Evolutionary conservation across 371 early-diverging fungal genomes (phyloP).

Genomic region (Haplosporangium sp.): DNA sequence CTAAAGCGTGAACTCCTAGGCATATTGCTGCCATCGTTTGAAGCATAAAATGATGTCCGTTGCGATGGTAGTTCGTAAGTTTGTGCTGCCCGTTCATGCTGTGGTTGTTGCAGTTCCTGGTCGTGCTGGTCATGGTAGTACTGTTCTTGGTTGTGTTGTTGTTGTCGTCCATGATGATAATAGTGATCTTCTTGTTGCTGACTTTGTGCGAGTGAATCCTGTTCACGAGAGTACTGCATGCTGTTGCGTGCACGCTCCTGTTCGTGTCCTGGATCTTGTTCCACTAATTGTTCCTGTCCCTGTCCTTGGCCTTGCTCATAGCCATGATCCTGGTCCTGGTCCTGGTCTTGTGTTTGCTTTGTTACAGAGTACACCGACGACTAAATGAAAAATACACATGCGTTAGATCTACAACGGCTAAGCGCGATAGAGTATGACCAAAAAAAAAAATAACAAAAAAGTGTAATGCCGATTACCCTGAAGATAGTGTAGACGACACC

Average conservation of each 20-base stretch:
- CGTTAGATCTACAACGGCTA: not conserved
- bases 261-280: not conserved
- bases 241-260: not conserved
- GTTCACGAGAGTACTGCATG: not conserved
- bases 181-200: not conserved
- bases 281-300: not conserved
- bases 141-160: slow-evolving; percentile 6
- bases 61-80: slow-evolving; percentile 1
- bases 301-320: slow-evolving; percentile 10
- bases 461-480: slow-evolving; percentile 13
- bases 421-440: not conserved
- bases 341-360: slow-evolving; percentile 19
- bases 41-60: slow-evolving; percentile 11
- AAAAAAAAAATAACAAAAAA: not conserved
- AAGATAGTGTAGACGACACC: slow-evolving; percentile 52
- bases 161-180: not conserved
- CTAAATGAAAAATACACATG: slow-evolving; percentile 5
- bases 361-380: slow-evolving; percentile 41
- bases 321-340: slow-evolving; percentile 15
- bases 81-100: slow-evolving; percentile 15
- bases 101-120: slow-evolving; percentile 6
- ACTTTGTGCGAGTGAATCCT: not conserved
- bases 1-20: slow-evolving; percentile 15
- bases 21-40: slow-evolving; percentile 7
- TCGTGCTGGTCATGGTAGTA: slow-evolving; percentile 1